A percentile compares a stretch with the other conserved stretches of the same genome.
These are phyloP conservation scores for Cercophora sp. DNA, from an alignment of 495 filamentous ascomycete species.

Conservation along the genomic window DNA sequence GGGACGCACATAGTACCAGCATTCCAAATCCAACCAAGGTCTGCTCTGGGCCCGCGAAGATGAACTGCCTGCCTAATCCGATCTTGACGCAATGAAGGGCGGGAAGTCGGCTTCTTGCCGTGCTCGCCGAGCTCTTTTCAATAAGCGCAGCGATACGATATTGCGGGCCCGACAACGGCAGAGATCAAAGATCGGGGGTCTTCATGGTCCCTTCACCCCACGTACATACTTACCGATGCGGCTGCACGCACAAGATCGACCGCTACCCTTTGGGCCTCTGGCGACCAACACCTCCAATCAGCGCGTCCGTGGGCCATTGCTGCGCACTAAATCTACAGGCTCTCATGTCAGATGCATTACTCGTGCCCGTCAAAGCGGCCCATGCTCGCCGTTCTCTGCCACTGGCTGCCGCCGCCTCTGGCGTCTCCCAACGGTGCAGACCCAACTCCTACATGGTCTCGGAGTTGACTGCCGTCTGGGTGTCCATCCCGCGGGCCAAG, in stretches of 20 bases:
- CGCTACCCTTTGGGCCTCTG: constrained; percentile 20
- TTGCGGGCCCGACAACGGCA: constrained; percentile 1
- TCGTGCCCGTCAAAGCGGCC: constrained; percentile 24
- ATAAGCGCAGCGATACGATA: not conserved
- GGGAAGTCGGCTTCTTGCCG: constrained; percentile 2
- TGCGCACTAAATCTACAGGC: not conserved
- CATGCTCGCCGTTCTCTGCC: constrained; percentile 15
- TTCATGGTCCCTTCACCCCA: not conserved
- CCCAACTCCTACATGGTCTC: constrained; percentile 7
- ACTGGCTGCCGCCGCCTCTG: constrained; percentile 2
- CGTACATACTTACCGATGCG: constrained; percentile 15
- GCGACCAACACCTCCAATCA: constrained; percentile 8
- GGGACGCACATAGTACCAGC: constrained; percentile 5
- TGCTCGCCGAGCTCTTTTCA: not conserved
- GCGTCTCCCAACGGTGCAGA: constrained; percentile 5
- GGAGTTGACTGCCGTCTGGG: constrained; percentile 2
- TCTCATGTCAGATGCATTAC: constrained; percentile 16
- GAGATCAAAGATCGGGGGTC: not conserved
- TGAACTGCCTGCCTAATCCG: constrained; percentile 10
- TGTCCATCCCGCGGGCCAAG: not conserved
- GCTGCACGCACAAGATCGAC: constrained; percentile 32
- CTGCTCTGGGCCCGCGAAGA: not conserved
- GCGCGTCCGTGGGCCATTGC: constrained; percentile 1
- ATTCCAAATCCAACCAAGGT: constrained; percentile 11
- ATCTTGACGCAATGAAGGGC: constrained; percentile 1